Evolutionary conservation across 164 flowering plant species (phyloP), one percentile per base, ranked within the genome.

Genomic region (Stephania cephalantha): DNA sequence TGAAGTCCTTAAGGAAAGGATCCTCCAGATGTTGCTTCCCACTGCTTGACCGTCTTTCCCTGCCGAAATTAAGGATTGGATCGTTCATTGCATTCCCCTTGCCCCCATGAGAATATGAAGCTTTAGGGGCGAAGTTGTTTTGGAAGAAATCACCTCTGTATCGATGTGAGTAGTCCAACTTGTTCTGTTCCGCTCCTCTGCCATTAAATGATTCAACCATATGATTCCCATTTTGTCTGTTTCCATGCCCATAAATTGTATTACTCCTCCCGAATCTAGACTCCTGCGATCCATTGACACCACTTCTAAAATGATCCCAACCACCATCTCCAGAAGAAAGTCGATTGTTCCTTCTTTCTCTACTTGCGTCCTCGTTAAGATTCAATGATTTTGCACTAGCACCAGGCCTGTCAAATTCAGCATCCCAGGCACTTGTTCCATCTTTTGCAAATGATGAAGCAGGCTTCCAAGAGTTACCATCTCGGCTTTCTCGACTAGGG

Each of bases 11-110:
- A 71, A 79, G 75, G 71, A 84, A 88, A 75, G 89, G 83, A 74
- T 93, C 97, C 64, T 88, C 97, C 15, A 72, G 4, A 74, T 82
- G 86, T 67, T 87, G 84, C 67, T 89, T 88, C 31, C 85, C 93
- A 83, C 78, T 80, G 69, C 81, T 85, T 52, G 87, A 66, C 53
- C 82, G 90, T 53, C 86, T 93, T 63, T 88, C 93, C 84, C 86
- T 87, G 20, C 87, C 84, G 79, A 87, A 85, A 80, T 85, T 85
- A n/a, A 86, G 81, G 35, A 80, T 70, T 4, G 91, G 88, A 71
- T 89, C 93, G 79, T 80, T 82, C 20, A 81, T 66, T 73, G 85
- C 74, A 53, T 80, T 75, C 58, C 85, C 85, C 76, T 83, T 90
- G 73, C 77, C 81, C 77, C 88, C 85, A 31, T 61, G 45, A 69